Percentiles rank a stretch among this genome's conserved stretches.
Evolutionary conservation across 2,329 filamentous ascomycete genomes (phyloP).

Genomic region (Fusarium sp.): DNA sequence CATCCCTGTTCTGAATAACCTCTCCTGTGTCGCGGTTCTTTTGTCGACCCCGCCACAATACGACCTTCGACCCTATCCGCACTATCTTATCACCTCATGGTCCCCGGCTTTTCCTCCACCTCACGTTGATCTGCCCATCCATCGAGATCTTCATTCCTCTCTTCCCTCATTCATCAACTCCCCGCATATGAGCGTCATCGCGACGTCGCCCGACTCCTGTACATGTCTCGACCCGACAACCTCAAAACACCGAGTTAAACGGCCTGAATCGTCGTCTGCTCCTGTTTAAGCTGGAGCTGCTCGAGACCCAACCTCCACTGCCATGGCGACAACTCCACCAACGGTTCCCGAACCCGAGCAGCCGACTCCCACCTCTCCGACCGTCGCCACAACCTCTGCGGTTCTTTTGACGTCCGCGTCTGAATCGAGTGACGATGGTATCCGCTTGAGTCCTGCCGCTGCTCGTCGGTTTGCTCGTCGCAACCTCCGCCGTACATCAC

Average conservation of each 20-base stretch:
- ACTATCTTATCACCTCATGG: slow-evolving; percentile 31
- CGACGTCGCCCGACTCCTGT: slow-evolving; percentile 23
- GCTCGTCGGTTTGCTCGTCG: slow-evolving; percentile 52
- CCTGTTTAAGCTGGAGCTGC: slow-evolving; percentile 9
- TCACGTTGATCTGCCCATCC: slow-evolving; percentile 29
- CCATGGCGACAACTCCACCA: slow-evolving; percentile 39
- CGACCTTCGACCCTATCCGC: slow-evolving; percentile 11
- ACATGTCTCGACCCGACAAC: slow-evolving; percentile 25
- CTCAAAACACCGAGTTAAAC: slow-evolving; percentile 11
- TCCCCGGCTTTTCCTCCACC: slow-evolving; percentile 16
- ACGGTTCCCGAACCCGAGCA: slow-evolving; percentile 24
- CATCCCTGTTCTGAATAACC: slow-evolving; percentile 13
- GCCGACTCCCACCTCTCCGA: slow-evolving; percentile 25
- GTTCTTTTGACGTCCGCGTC: slow-evolving; percentile 40
- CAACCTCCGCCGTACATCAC: slow-evolving; percentile 50
- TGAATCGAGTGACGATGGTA: slow-evolving; percentile 53
- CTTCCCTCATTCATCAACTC: slow-evolving; percentile 14
- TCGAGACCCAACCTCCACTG: slow-evolving; percentile 3
- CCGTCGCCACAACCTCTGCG: slow-evolving; percentile 4
- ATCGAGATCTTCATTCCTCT: slow-evolving; percentile 33
- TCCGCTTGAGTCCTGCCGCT: slow-evolving; percentile 50
- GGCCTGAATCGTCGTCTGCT: slow-evolving; percentile 16
- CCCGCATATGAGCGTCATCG: slow-evolving; percentile 34
- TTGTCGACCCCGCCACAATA: slow-evolving; percentile 40
- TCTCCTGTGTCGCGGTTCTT: slow-evolving; percentile 27